These are phyloP conservation scores for Torulaspora delbrueckii DNA, from an alignment of 805 yeast genomes.

Conservation along the genomic window DNA sequence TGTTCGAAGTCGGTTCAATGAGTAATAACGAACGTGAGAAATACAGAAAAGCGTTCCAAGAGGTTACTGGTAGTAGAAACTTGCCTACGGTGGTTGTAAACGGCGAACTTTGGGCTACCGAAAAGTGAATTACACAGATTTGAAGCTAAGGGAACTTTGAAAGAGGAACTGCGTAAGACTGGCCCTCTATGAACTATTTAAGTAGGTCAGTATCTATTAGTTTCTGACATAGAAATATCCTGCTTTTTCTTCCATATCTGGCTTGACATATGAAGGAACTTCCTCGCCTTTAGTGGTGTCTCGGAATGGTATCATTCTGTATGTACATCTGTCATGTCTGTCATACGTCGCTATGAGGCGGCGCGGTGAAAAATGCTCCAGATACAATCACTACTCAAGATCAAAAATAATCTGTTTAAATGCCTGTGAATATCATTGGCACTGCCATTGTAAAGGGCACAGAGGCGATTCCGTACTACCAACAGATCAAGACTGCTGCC, in stretches of 20 bases:
- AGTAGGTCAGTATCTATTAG: not conserved
- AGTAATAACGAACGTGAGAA: conserved; percentile 26
- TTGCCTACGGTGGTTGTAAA: conserved; percentile 34
- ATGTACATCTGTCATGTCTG: too few species aligned
- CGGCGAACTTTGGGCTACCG: conserved; percentile 36
- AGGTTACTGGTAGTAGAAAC: conserved; percentile 33
- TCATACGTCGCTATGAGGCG: not conserved
- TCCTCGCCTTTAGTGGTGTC: conserved; percentile 37
- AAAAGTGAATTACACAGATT: conserved; percentile 28
- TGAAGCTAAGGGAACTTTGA: conserved; percentile 25
- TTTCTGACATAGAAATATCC: conserved; percentile 28
- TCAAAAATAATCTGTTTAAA: conserved; percentile 27
- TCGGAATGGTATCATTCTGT: too few species aligned
- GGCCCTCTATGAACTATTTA: conserved; percentile 17
- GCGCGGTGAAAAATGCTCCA: conserved; percentile 2
- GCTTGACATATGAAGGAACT: conserved; percentile 29
- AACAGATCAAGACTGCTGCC: conserved; percentile 48
- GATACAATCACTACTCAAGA: not conserved
- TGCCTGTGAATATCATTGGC: conserved; percentile 86
- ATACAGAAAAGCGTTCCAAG: conserved; percentile 33
- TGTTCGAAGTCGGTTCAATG: conserved; percentile 45
- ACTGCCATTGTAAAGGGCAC: conserved; percentile 68
- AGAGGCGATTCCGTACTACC: conserved; percentile 70
- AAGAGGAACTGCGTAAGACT: conserved; percentile 26
- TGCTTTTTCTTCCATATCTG: conserved; percentile 26